These are phyloP conservation scores for Thraustochytrium sp. DNA, from an alignment of 352 stramenopile species.

Conservation along the genomic window DNA sequence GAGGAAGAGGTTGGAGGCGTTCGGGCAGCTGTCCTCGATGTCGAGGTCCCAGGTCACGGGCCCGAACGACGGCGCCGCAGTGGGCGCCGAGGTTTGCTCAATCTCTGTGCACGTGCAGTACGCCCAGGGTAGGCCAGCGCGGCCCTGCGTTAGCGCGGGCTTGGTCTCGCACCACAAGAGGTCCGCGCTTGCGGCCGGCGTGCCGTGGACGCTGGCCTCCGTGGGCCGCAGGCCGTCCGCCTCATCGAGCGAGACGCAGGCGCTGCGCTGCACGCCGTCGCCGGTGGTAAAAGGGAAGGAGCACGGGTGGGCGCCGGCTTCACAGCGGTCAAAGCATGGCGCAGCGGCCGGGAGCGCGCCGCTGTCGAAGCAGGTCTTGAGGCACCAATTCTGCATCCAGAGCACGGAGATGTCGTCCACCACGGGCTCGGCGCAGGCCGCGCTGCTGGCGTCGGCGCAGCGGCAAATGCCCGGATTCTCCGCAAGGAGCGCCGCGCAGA, in stretches of 20 bases:
- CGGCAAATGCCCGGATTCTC: background rate
- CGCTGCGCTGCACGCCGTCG: background rate
- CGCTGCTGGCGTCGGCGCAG: background rate
- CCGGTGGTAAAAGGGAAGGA: background rate
- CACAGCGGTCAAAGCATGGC: conserved; percentile 5
- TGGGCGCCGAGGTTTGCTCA: background rate
- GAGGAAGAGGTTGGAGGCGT: too few species aligned
- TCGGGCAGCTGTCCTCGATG: too few species aligned
- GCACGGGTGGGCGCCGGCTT: background rate
- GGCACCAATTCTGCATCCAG: background rate
- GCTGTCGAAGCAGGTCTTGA: conserved; percentile 20
- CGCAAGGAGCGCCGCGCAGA: background rate
- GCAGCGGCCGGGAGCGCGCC: background rate
- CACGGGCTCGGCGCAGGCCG: background rate
- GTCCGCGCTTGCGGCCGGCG: background rate
- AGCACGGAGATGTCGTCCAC: background rate
- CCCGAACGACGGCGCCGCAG: background rate
- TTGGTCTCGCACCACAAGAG: background rate
- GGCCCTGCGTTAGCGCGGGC: background rate
- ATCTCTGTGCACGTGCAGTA: background rate
- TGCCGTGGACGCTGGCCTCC: background rate
- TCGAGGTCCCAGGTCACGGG: too few species aligned
- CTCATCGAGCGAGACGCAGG: background rate
- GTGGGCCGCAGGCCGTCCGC: background rate
- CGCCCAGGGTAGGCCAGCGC: background rate